Evolutionary conservation across 805 yeast species (phyloP).

Genomic region (Nakazawaea ishiwadae): DNA sequence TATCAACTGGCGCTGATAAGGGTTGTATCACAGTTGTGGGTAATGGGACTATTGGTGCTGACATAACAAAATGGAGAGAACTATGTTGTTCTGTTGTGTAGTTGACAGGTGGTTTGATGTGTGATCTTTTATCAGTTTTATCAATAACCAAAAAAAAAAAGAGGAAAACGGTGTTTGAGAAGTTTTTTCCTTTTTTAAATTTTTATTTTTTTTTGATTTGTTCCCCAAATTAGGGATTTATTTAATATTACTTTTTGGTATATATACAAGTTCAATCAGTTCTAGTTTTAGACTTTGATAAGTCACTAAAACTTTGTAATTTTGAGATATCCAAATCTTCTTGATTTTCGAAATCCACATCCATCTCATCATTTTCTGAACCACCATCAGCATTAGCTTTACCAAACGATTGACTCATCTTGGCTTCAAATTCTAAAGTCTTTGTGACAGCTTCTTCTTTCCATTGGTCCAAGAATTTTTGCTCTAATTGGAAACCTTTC

Average conservation of each 20-base stretch:
- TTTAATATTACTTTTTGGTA: not conserved
- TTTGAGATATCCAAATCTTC: constrained; percentile 16
- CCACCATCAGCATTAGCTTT: constrained; percentile 18
- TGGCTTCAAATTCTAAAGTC: constrained; percentile 53
- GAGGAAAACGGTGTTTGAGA: no score
- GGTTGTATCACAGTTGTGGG: no score
- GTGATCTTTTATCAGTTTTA: no score
- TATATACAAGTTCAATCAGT: not conserved
- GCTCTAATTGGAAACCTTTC: constrained; percentile 68
- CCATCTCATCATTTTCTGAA: constrained; percentile 21
- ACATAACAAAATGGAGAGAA: not conserved
- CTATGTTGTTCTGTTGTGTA: no score
- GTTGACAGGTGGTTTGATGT: no score
- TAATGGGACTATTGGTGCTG: not conserved
- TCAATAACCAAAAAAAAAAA: no score
- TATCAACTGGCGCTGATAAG: no score
- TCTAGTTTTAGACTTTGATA: not conserved
- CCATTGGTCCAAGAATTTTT: constrained; percentile 69
- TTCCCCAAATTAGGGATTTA: not conserved
- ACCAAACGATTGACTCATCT: constrained; percentile 15
- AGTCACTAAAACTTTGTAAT: no score
- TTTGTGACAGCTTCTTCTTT: constrained; percentile 60
- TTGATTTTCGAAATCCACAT: constrained; percentile 21
- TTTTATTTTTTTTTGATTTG: not conserved
- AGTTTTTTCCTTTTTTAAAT: no score